phyloP scores from a whole-genome alignment of 805 yeast species.

The Teunomyces funiuensis region DNA sequence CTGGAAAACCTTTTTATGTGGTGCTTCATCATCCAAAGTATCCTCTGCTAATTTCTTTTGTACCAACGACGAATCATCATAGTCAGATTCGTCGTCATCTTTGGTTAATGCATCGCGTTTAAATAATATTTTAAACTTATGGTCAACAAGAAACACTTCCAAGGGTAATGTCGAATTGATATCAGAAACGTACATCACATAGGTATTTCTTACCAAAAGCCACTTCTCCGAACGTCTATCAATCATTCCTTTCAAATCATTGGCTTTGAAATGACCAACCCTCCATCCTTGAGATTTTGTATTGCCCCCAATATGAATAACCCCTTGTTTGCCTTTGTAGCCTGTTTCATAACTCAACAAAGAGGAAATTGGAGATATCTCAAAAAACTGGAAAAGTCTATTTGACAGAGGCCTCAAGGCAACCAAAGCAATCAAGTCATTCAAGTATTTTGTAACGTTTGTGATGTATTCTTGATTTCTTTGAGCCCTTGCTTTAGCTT shows the following conservation, averaged over 20 bases:
- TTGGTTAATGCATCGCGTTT: slow-evolving; percentile 23
- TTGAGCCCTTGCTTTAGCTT: slow-evolving; percentile 18
- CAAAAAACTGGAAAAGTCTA: slow-evolving; percentile 80
- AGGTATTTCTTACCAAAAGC: slow-evolving; percentile 84
- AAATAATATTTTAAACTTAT: slow-evolving; percentile 58
- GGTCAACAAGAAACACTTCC: slow-evolving; percentile 90
- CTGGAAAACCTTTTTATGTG: slow-evolving; percentile 50
- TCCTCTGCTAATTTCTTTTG: slow-evolving; percentile 27
- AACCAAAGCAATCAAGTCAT: slow-evolving; percentile 55
- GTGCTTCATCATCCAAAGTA: slow-evolving; percentile 17
- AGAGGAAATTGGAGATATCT: slow-evolving; percentile 84
- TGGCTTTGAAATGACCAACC: slow-evolving; percentile 80
- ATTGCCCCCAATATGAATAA: slow-evolving; percentile 72
- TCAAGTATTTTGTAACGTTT: slow-evolving; percentile 66
- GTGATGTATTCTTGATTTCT: slow-evolving; percentile 40
- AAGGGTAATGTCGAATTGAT: slow-evolving; percentile 83
- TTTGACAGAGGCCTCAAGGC: slow-evolving; percentile 80
- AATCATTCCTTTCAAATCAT: slow-evolving; percentile 83
- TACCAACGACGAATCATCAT: slow-evolving; percentile 39
- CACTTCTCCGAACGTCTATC: slow-evolving; percentile 89
- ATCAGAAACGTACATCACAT: slow-evolving; percentile 81
- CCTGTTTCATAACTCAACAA: slow-evolving; percentile 79
- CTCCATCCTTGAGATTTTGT: slow-evolving; percentile 95
- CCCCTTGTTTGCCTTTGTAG: slow-evolving; percentile 87
- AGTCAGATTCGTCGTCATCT: slow-evolving; percentile 44